Evolutionary conservation across 208 protist species (phyloP).

Genomic region (Trypanosoma boissoni): DNA sequence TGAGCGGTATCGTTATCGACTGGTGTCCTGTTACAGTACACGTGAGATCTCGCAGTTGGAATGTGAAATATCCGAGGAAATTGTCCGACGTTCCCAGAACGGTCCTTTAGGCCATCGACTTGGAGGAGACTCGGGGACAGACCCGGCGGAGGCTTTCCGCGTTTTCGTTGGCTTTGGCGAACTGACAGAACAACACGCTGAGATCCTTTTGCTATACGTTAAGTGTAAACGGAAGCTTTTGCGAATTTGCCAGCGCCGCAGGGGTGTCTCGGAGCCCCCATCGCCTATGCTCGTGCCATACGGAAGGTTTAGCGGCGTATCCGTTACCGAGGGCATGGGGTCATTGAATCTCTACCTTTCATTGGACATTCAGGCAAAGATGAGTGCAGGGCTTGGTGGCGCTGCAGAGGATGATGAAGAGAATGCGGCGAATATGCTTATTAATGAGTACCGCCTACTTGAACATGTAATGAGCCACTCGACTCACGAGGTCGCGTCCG

Average conservation of each 20-base stretch:
- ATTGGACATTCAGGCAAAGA: too few species aligned
- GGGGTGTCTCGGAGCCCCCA: neutral
- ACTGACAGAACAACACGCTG: slow-evolving; percentile 41
- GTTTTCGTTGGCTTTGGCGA: neutral
- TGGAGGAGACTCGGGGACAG: neutral
- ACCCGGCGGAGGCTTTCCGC: neutral
- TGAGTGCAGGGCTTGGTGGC: too few species aligned
- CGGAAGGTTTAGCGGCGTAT: neutral
- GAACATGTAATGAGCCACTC: slow-evolving; percentile 70
- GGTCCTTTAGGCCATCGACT: neutral
- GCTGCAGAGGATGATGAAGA: slow-evolving; percentile 25
- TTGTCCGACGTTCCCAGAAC: neutral
- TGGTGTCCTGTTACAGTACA: slow-evolving; percentile 40
- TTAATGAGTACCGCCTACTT: slow-evolving; percentile 79
- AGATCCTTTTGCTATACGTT: slow-evolving; percentile 67
- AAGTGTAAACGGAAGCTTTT: slow-evolving; percentile 45
- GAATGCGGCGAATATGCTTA: slow-evolving; percentile 43
- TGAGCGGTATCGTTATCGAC: slow-evolving; percentile 62
- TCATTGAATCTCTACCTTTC: neutral
- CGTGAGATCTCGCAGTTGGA: slow-evolving; percentile 46
- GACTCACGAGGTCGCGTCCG: slow-evolving; percentile 42
- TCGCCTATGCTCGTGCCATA: neutral
- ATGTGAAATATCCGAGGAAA: slow-evolving; percentile 32
- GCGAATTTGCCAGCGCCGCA: slow-evolving; percentile 1
- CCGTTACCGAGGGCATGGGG: neutral